Percentiles rank a stretch among this genome's conserved stretches.
phyloP scores from a whole-genome alignment of 768 basidiomycete species.

The Leccinum obscurum region DNA sequence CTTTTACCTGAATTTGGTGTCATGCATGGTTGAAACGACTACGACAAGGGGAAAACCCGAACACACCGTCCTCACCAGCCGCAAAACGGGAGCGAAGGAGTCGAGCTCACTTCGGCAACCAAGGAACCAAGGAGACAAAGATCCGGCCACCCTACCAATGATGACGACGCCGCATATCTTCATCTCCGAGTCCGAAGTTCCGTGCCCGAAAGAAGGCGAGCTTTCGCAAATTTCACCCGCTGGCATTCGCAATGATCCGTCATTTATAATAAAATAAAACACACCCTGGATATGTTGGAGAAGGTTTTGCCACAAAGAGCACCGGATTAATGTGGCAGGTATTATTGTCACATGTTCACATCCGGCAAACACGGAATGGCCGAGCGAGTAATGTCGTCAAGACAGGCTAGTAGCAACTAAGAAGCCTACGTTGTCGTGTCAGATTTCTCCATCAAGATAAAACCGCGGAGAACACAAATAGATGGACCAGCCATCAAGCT shows the following conservation, averaged over 20 bases:
- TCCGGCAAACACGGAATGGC: background rate
- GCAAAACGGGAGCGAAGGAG: background rate
- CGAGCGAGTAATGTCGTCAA: background rate
- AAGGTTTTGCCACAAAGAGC: background rate
- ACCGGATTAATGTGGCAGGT: conserved; percentile 1
- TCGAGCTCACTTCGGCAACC: background rate
- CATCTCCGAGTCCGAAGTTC: conserved; percentile 5
- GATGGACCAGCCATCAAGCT: background rate
- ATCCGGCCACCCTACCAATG: too few species aligned
- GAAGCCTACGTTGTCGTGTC: background rate
- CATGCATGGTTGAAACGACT: background rate
- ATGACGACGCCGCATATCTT: too few species aligned
- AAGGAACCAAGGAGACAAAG: background rate
- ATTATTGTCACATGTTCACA: background rate
- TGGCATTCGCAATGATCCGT: conserved; percentile 2
- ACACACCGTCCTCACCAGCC: too few species aligned
- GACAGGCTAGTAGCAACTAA: background rate
- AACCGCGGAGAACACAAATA: background rate
- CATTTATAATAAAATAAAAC: background rate
- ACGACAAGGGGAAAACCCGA: background rate
- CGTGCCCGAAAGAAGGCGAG: conserved; percentile 6
- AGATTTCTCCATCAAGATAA: background rate
- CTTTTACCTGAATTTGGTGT: background rate
- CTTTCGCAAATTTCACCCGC: conserved; percentile 1
- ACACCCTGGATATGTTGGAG: background rate